Base-by-base conservation (phyloP, 73 alveolate species). In the Urostyla sp. region DNA sequence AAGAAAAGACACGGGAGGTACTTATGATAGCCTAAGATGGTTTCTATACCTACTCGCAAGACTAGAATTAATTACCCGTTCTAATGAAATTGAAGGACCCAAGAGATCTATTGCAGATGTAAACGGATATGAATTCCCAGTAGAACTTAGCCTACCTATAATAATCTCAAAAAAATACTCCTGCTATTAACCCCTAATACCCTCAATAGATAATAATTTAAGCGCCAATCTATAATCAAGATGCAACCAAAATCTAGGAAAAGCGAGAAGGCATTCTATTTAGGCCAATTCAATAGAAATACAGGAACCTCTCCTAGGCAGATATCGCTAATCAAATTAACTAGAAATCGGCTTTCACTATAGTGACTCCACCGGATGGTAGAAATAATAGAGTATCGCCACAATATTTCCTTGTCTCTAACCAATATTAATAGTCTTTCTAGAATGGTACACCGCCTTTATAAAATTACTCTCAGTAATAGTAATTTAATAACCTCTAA, bases 21-120 rank as follows among this genome's bases (percentile, higher is more conserved):
- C 60, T 63, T 6, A 63, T 63, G 21, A 60, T 63, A 5, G 30
- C 79, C 6, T 43, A 60, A 43, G 79, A 63, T 36, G 79, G 79
- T 13, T 63, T 57, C 60, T 63, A 38, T 26, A 63, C 79, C 3
- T 63, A 63, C 45, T 24, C 37, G 28, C 21, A 32, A 21, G 61
- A 63, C 26, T 26, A 40, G 6, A 60, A 63, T 13, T 43, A 63
- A 43, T 8, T 43, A 40, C 58, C 44, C 5, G 44, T 63, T 5
- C 23, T 63, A 13, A 43, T 60, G 8, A 63, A 63, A 24, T 46
- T 63, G 4, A 63, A 36, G 4, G 79, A 63, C 35, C 61, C 44
- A 13, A 63, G 79, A 63, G 79, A 63, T 13, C 79, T 60, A 20
- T 3, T 11, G 10, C 18, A 28, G 15, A 40, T 63, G 24, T 31